Conservation (phyloP, 1,284 basidiomycete genomes). For the Ceratobasidium sp. region DNA sequence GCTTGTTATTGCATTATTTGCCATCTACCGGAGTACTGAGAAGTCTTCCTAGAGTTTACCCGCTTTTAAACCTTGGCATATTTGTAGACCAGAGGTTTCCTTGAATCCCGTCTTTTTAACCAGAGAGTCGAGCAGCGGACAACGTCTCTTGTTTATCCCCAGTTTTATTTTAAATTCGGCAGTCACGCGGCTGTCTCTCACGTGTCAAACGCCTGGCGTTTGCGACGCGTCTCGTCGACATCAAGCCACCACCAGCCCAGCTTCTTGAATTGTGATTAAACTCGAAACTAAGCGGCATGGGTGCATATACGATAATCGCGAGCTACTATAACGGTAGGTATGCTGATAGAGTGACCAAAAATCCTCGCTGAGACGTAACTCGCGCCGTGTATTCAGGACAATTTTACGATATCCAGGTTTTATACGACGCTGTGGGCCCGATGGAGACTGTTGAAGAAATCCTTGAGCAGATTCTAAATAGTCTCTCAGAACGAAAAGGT, state of each 20-base stretch:
- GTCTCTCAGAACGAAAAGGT: neutral
- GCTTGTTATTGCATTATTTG: no score
- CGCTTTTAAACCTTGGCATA: no score
- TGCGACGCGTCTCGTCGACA: neutral
- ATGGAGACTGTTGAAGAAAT: neutral
- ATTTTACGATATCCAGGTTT: neutral
- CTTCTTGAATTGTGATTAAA: no score
- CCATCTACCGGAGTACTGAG: no score
- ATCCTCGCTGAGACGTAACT: neutral
- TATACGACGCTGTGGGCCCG: neutral
- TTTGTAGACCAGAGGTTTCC: no score
- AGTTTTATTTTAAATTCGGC: no score
- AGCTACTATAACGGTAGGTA: slow-evolving; percentile 2
- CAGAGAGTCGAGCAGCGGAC: no score
- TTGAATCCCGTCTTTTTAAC: no score
- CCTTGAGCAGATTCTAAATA: neutral
- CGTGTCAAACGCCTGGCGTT: no score
- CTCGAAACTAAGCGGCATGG: neutral
- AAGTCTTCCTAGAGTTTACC: no score
- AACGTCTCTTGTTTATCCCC: no score
- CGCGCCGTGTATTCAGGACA: neutral
- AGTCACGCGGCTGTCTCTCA: no score
- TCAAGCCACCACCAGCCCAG: neutral
- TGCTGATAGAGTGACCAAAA: neutral
- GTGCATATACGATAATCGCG: neutral